Base-by-base conservation (phyloP, 352 stramenopile genomes). In the Pythium sp. region DNA sequence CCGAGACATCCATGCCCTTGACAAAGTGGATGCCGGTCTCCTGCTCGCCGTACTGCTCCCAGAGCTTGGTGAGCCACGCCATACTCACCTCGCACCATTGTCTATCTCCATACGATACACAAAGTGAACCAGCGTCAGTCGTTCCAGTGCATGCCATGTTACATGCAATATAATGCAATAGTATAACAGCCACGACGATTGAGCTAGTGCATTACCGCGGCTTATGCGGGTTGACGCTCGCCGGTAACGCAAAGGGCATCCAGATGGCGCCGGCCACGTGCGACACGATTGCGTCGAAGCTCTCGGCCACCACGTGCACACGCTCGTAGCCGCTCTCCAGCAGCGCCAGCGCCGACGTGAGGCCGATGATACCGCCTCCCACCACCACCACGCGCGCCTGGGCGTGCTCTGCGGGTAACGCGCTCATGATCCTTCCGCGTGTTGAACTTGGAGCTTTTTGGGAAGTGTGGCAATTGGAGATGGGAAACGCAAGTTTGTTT, bases 1-100 rank as follows among this genome's bases (percentile, higher is more conserved):
- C 73, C 22, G 73, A 78, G 34, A 88, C 72, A 47, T 90, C 80
- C 8, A 75, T 71, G 22, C 80, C 84, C 1, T 81, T 67, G 49
- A 87, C 75, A 6, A 80, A 76, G 62, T 90, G 82, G 24, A 92
- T 80, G 1, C 82, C 84, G 0, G 75, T 77, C 11, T 80, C 75
- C 20, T 78, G 60, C 53, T 75, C 66, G 14, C 79, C 80, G 67
- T 90, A 64, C 51, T 70, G 62, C 9, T 73, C 14, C 68, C 66
- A 67, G 8, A 90, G n/a, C 26, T 76, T 64, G 24, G 73, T 72
- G 30, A 90, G 70, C 84, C 84, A 92, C 38, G 62, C 67, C 64
- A 89, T 90, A 65, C 79, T 89, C 63, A 64, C 79, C 51, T 92
- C 78, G 46, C 84, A 90, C 84, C 84, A 92, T 64, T 79, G 72